phyloP scores from a whole-genome alignment of 768 basidiomycete species.

The Podaxis mareebaensis region DNA sequence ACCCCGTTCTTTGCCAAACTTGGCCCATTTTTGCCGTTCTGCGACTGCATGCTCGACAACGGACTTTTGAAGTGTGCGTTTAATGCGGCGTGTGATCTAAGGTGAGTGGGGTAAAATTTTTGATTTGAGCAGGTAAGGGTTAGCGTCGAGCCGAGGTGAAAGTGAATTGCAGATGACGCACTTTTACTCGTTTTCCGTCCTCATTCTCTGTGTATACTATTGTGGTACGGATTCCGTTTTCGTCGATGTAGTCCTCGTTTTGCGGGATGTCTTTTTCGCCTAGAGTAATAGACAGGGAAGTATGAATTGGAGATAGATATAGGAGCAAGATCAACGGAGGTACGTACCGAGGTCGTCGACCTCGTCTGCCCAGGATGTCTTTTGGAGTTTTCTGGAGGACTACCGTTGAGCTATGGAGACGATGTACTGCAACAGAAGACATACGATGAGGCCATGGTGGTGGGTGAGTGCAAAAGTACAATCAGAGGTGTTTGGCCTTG shows the following conservation, averaged over 20 bases:
- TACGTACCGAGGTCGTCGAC: slow-evolving; percentile 71
- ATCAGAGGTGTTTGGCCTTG: slow-evolving; percentile 8
- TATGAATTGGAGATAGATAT: slow-evolving; percentile 5
- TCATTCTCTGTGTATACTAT: slow-evolving; percentile 86
- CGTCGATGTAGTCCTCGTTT: slow-evolving; percentile 74
- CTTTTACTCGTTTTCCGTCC: slow-evolving; percentile 94
- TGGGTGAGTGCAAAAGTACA: not conserved
- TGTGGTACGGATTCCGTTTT: slow-evolving; percentile 85
- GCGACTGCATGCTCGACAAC: slow-evolving; percentile 95
- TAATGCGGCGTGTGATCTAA: slow-evolving; percentile 85
- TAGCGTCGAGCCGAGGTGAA: not conserved
- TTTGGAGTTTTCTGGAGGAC: slow-evolving; percentile 38
- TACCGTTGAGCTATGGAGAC: not conserved
- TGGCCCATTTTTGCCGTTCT: slow-evolving; percentile 89
- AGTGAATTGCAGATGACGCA: slow-evolving; percentile 28
- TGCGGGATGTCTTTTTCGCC: slow-evolving; percentile 44
- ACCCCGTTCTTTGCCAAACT: slow-evolving; percentile 91
- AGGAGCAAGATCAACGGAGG: not conserved
- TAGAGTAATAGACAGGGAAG: not conserved
- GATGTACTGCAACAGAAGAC: slow-evolving; percentile 14
- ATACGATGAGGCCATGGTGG: slow-evolving; percentile 35
- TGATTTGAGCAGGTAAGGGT: slow-evolving; percentile 6
- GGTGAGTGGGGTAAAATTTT: not conserved
- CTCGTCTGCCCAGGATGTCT: slow-evolving; percentile 89
- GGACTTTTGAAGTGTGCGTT: slow-evolving; percentile 84